Evolutionary conservation across 1,284 basidiomycete genomes (phyloP), one percentile per base, ranked within the genome.

Genomic region (Puccinia brachypodii): DNA sequence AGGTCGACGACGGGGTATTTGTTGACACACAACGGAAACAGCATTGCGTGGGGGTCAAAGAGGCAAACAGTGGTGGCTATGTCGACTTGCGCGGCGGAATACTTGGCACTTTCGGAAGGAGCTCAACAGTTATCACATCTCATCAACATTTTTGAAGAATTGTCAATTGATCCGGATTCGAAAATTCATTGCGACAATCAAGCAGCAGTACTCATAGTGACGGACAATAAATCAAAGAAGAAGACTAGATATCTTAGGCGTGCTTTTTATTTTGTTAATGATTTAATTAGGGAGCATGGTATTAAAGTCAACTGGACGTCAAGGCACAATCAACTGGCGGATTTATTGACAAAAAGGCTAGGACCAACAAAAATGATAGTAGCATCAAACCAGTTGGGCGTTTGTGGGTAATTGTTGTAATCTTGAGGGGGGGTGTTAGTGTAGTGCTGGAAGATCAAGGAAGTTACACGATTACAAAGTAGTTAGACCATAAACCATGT

Each of bases 41-140:
- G 22, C 7, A 28, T 73, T 14, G 9, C 42, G n/a, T 73, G 71
- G 71, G 44, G 25, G 19, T 73, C 71, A 44, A 73, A 73, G 42
- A 8, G 71, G 6, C 71, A 73, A 28, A 50, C 7, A 33, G n/a
- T 44, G 9, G 71, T 73, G 6, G 42, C 71, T 16, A 14, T 40
- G 11, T 73, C 71, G 11, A 47, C 71, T 13, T 42, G 42, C 42
- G 13, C n/a, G 8, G 36, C 71, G 14, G 71, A 73, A 33, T 38
- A 33, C 11, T 14, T 69, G 13, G 58, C 58, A 14, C 25, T 62
- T 11, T 22, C 28, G 9, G 25, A 25, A 14, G 58, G 13, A 22
- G 28, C 58, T 22, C 58, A 13, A 38, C 13, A 7, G 13, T 16
- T 42, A 13, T 13, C 38, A 33, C 14, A 33, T 16, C 33, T 69